phyloP scores from a whole-genome alignment of 192 early-diverging fungal genomes.

The Glomus cerebriforme region DNA sequence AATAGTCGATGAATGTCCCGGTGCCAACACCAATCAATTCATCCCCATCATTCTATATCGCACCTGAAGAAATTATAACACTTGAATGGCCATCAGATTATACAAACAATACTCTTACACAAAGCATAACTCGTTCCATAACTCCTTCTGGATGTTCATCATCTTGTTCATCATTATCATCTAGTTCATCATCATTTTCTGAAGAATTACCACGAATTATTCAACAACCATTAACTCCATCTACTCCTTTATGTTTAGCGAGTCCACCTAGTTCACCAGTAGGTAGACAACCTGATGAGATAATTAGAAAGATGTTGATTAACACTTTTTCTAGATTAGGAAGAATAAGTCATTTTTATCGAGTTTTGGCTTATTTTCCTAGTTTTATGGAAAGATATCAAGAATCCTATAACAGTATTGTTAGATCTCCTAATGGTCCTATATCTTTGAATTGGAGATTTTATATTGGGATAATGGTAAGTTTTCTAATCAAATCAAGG shows the following conservation, averaged over 20 bases:
- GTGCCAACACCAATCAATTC: constrained; percentile 48
- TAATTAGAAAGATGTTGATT: constrained; percentile 49
- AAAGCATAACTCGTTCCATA: constrained; percentile 37
- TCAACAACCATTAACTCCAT: background rate
- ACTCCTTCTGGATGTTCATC: constrained; percentile 36
- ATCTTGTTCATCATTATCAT: constrained; percentile 48
- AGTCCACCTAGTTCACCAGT: constrained; percentile 27
- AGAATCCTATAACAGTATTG: constrained; percentile 39
- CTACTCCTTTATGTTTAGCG: background rate
- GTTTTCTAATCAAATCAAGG: background rate
- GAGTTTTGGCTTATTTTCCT: constrained; percentile 58
- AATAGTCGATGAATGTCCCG: constrained; percentile 42
- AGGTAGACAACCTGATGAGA: constrained; percentile 52
- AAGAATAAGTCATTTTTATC: constrained; percentile 50
- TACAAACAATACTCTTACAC: constrained; percentile 31
- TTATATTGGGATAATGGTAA: constrained; percentile 58
- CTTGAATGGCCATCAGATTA: constrained; percentile 48
- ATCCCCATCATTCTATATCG: constrained; percentile 59
- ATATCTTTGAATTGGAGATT: constrained; percentile 50
- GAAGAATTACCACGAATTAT: background rate
- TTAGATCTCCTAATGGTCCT: constrained; percentile 47
- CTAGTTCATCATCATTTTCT: constrained; percentile 22
- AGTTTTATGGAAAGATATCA: constrained; percentile 56
- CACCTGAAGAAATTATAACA: constrained; percentile 50
- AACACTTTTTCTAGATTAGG: constrained; percentile 53